Conservation (phyloP, 2,329 filamentous ascomycete genomes). For the Cryphonectria japonica region DNA sequence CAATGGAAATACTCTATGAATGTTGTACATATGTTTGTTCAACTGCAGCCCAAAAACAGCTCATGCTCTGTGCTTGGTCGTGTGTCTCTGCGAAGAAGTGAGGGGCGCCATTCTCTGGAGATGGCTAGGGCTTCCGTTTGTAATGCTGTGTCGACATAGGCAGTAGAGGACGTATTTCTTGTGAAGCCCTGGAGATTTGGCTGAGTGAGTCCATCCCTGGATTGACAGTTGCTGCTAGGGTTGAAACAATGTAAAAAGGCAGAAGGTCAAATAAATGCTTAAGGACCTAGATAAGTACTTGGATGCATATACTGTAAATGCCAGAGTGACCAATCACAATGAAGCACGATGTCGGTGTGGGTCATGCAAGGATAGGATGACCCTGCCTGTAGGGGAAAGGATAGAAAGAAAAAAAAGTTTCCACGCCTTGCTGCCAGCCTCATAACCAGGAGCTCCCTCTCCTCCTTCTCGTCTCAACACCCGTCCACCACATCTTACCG, state of each 20-base stretch:
- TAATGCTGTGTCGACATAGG: neutral
- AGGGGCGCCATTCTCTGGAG: neutral
- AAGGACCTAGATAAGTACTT: too few relatives aligned
- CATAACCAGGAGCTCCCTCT: neutral
- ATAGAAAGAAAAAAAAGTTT: conserved; percentile 27
- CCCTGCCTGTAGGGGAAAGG: conserved; percentile 4
- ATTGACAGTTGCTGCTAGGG: too few relatives aligned
- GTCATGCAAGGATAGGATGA: conserved; percentile 3
- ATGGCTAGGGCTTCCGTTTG: neutral
- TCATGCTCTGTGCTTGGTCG: neutral
- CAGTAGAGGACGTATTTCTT: neutral
- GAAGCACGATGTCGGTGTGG: neutral
- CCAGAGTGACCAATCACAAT: neutral
- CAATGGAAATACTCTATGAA: neutral
- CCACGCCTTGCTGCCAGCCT: neutral
- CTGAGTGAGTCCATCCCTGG: too few relatives aligned
- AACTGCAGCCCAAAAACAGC: neutral
- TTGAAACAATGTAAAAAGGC: neutral
- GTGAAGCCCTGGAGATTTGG: too few relatives aligned
- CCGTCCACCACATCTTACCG: neutral
- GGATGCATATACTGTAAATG: neutral
- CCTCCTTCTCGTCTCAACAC: neutral
- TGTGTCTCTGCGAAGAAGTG: neutral
- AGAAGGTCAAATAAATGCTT: neutral
- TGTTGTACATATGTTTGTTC: neutral